Percentiles rank a stretch among this genome's conserved stretches.
phyloP scores from a whole-genome alignment of 108 stramenopile genomes.

The Nitzschia sp. region DNA sequence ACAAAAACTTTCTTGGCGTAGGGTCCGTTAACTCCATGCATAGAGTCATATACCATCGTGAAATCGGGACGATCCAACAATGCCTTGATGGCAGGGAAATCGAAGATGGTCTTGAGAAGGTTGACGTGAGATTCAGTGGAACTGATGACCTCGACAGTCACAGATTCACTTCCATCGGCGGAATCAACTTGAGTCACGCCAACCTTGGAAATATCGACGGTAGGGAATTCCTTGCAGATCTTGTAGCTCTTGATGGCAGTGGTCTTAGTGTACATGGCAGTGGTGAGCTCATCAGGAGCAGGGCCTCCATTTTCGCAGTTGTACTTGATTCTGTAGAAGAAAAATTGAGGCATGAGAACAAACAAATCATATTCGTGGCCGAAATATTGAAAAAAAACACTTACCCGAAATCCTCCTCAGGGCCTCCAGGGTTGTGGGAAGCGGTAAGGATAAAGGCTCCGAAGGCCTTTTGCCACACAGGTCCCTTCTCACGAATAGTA shows the following conservation, averaged over 20 bases:
- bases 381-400: conserved; percentile 10
- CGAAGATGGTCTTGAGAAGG: conserved; percentile 95
- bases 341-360: background rate
- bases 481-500: conserved; percentile 93
- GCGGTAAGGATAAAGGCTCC: conserved; percentile 99
- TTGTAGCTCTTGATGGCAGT: conserved; percentile 86
- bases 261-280: conserved; percentile 89
- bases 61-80: conserved; percentile 94
- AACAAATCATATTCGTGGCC: background rate
- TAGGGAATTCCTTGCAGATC: conserved; percentile 90
- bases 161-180: conserved; percentile 76
- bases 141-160: conserved; percentile 90
- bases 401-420: conserved; percentile 95
- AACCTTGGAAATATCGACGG: conserved; percentile 74
- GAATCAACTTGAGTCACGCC: conserved; percentile 72
- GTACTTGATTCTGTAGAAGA: conserved; percentile 87
- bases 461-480: conserved; percentile 93
- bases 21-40: conserved; percentile 98
- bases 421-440: conserved; percentile 99
- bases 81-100: conserved; percentile 91
- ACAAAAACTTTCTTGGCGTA: conserved; percentile 94
- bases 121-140: conserved; percentile 83
- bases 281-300: conserved; percentile 92
- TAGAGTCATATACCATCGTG: conserved; percentile 95
- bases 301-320: conserved; percentile 99